Conservation (phyloP, 257 asterid species). For the Henckelia pumila region DNA sequence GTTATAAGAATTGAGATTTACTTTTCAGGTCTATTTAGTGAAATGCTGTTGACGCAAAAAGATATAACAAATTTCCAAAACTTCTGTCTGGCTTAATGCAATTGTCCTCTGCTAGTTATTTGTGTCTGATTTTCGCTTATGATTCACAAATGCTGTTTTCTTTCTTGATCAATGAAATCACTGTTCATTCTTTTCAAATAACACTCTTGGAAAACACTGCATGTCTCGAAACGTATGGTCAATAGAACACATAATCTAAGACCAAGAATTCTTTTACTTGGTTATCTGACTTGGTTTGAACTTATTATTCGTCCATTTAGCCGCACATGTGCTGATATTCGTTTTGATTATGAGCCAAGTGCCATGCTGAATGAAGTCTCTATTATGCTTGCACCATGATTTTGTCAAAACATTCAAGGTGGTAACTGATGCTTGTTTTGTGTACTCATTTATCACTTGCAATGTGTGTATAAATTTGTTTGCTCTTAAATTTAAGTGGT, state of each 20-base stretch:
- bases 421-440: background rate
- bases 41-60: background rate
- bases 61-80: background rate
- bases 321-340: background rate
- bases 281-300: background rate
- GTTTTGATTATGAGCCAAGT: background rate
- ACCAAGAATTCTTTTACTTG: background rate
- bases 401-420: background rate
- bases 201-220: background rate
- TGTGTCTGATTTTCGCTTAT: background rate
- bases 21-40: background rate
- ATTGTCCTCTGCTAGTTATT: background rate
- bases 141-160: background rate
- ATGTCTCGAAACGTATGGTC: background rate
- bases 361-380: background rate
- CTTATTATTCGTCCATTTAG: background rate
- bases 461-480: background rate
- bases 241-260: background rate
- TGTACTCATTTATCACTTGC: background rate
- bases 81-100: background rate
- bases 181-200: background rate
- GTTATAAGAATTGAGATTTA: too few species aligned
- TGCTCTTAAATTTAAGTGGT: background rate
- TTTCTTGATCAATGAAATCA: background rate
- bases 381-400: background rate